A percentile compares a stretch with the other conserved stretches of the same genome.
Evolutionary conservation across 768 basidiomycete species (phyloP).

Genomic region (Leucosporidium creatinivorum): DNA sequence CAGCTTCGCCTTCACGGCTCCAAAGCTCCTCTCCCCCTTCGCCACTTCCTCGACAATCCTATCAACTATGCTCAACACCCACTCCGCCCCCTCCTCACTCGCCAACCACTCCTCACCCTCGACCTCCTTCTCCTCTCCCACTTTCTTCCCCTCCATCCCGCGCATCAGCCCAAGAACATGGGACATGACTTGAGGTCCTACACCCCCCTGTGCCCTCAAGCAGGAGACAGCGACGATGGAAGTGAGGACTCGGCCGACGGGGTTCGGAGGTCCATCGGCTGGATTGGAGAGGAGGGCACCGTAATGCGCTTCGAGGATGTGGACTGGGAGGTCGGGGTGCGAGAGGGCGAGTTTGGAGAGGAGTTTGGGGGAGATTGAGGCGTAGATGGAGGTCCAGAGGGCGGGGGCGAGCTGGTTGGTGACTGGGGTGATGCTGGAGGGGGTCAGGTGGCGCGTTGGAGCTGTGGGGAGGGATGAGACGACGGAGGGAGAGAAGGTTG

Average conservation of each 20-base stretch:
- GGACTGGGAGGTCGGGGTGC: slow-evolving; percentile 45
- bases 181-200: slow-evolving; percentile 43
- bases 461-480: slow-evolving; percentile 33
- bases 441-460: slow-evolving; percentile 22
- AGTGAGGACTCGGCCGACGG: slow-evolving; percentile 39
- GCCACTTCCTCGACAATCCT: slow-evolving; percentile 4
- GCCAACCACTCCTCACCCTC: slow-evolving; percentile 37
- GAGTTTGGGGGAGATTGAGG: slow-evolving; percentile 39
- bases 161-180: slow-evolving; percentile 45
- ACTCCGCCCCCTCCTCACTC: slow-evolving; percentile 42
- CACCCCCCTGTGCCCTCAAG: slow-evolving; percentile 42
- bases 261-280: slow-evolving; percentile 36
- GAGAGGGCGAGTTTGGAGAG: slow-evolving; percentile 40
- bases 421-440: slow-evolving; percentile 5
- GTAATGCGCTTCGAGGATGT: slow-evolving; percentile 46
- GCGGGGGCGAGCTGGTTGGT: slow-evolving; percentile 23
- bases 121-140: slow-evolving; percentile 13
- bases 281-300: slow-evolving; percentile 39
- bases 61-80: slow-evolving; percentile 42
- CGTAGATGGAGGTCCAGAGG: slow-evolving; percentile 45
- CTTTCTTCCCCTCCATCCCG: slow-evolving; percentile 33
- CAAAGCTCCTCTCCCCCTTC: background rate
- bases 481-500: slow-evolving; percentile 38
- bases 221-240: slow-evolving; percentile 44
- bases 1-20: background rate